Conservation (phyloP, 2,329 filamentous ascomycete genomes). For the Escovopsis sp. region DNA sequence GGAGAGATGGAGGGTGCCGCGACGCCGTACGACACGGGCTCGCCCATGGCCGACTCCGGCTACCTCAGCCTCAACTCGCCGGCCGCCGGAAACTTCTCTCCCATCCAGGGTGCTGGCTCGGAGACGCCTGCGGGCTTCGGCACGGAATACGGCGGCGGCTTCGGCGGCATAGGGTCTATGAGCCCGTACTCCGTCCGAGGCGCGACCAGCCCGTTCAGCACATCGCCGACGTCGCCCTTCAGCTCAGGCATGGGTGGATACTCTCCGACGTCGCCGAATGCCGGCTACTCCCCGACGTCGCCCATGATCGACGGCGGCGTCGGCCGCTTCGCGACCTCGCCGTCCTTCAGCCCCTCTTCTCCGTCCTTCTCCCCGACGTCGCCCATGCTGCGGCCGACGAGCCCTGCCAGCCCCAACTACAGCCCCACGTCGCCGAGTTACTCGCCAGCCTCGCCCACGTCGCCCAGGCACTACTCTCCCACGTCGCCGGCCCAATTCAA, state of each 20-base stretch:
- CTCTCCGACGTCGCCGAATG: conserved; percentile 62
- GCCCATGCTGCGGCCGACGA: conserved; percentile 39
- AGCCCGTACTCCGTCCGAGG: conserved; percentile 50
- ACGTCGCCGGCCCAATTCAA: conserved; percentile 62
- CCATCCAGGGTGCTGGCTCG: conserved; percentile 61
- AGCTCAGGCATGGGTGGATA: conserved; percentile 43
- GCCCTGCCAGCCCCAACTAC: conserved; percentile 43
- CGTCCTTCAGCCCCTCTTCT: conserved; percentile 47
- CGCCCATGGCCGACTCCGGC: conserved; percentile 59
- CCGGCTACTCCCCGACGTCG: conserved; percentile 63
- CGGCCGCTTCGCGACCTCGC: conserved; percentile 39
- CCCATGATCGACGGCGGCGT: conserved; percentile 42
- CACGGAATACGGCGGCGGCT: conserved; percentile 41
- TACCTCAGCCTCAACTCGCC: conserved; percentile 49
- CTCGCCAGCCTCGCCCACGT: conserved; percentile 45
- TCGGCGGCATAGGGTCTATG: conserved; percentile 31
- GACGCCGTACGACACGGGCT: conserved; percentile 85
- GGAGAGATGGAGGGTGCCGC: conserved; percentile 66
- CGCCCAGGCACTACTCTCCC: conserved; percentile 42
- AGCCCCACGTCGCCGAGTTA: conserved; percentile 52
- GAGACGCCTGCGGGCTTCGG: conserved; percentile 53
- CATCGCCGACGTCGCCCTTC: conserved; percentile 52
- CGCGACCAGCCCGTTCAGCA: conserved; percentile 62
- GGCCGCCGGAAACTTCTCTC: conserved; percentile 53
- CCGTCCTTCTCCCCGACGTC: conserved; percentile 50